These are phyloP conservation scores for Pythium aphanidermatum DNA, from an alignment of 352 stramenopile genomes.

Conservation along the genomic window DNA sequence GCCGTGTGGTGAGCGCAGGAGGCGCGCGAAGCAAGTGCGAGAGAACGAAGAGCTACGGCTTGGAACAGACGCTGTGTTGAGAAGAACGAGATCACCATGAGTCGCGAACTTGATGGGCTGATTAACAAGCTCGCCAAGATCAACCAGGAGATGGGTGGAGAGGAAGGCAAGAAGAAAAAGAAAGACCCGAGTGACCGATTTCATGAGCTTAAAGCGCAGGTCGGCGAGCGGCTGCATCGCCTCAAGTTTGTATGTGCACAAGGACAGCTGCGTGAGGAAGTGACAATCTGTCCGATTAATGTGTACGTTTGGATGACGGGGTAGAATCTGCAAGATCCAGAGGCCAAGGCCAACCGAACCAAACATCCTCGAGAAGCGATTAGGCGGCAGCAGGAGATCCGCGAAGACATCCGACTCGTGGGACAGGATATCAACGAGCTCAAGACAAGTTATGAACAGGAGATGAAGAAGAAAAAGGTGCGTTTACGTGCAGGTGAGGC, in stretches of 20 bases:
- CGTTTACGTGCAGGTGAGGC: too few relatives aligned
- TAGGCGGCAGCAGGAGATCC: slow-evolving; percentile 68
- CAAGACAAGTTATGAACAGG: slow-evolving; percentile 56
- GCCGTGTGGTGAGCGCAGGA: too few relatives aligned
- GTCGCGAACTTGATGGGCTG: slow-evolving; percentile 69
- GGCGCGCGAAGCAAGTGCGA: too few relatives aligned
- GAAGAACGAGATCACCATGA: slow-evolving; percentile 51
- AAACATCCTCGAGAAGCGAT: slow-evolving; percentile 81
- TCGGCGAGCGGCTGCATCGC: slow-evolving; percentile 67
- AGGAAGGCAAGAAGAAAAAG: slow-evolving; percentile 64
- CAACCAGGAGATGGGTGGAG: slow-evolving; percentile 74
- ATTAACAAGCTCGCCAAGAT: slow-evolving; percentile 69
- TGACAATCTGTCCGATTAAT: neutral
- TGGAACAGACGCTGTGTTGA: too few relatives aligned
- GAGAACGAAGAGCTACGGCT: too few relatives aligned
- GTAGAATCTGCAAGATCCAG: slow-evolving; percentile 70
- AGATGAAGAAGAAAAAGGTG: slow-evolving; percentile 83
- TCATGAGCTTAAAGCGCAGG: slow-evolving; percentile 75
- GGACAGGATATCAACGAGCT: slow-evolving; percentile 72
- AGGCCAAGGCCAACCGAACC: slow-evolving; percentile 49
- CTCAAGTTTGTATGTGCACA: slow-evolving; percentile 83
- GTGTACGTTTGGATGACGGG: neutral
- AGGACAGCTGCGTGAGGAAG: too few relatives aligned
- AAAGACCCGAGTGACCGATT: slow-evolving; percentile 66
- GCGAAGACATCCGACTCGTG: slow-evolving; percentile 72